Evolutionary conservation across 2,329 filamentous ascomycete species (phyloP).

Genomic region (Pyrenophora teres): DNA sequence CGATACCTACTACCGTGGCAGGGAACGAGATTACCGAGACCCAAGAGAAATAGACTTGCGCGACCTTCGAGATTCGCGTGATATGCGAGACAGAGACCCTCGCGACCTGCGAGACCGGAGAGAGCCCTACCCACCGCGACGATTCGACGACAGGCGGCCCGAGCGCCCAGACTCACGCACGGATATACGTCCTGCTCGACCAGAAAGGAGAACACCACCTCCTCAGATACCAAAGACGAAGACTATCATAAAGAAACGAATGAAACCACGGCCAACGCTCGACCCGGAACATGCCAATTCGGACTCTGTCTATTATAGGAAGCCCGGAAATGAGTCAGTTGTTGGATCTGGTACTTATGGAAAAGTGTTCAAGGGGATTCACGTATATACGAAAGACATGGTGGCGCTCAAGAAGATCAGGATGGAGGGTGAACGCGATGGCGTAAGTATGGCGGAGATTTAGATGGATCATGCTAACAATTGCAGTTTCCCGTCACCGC

Average conservation of each 20-base stretch:
- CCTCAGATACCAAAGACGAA: constrained; percentile 55
- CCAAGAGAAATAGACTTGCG: constrained; percentile 32
- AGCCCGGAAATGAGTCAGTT: constrained; percentile 96
- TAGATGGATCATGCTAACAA: constrained; percentile 28
- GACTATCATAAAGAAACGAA: constrained; percentile 68
- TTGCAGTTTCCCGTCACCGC: constrained; percentile 79
- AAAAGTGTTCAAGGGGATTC: constrained; percentile 91
- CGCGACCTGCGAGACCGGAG: constrained; percentile 33
- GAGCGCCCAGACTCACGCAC: constrained; percentile 26
- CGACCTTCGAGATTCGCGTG: constrained; percentile 20
- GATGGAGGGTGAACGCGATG: constrained; percentile 91
- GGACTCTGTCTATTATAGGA: constrained; percentile 90
- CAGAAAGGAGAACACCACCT: constrained; percentile 44
- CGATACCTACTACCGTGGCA: constrained; percentile 22
- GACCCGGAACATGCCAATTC: constrained; percentile 74
- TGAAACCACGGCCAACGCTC: constrained; percentile 73
- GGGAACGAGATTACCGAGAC: constrained; percentile 23
- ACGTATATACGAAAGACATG: constrained; percentile 84
- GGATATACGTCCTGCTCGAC: constrained; percentile 31
- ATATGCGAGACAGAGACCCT: constrained; percentile 28
- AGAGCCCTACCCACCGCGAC: constrained; percentile 35
- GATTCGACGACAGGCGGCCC: constrained; percentile 31
- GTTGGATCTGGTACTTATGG: constrained; percentile 95
- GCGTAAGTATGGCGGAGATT: constrained; percentile 50
- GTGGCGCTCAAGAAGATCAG: constrained; percentile 89